A percentile compares a stretch with the other conserved stretches of the same genome.
Evolutionary conservation across 257 asterid species (phyloP).

Genomic region (Cynanchum wilfordii): DNA sequence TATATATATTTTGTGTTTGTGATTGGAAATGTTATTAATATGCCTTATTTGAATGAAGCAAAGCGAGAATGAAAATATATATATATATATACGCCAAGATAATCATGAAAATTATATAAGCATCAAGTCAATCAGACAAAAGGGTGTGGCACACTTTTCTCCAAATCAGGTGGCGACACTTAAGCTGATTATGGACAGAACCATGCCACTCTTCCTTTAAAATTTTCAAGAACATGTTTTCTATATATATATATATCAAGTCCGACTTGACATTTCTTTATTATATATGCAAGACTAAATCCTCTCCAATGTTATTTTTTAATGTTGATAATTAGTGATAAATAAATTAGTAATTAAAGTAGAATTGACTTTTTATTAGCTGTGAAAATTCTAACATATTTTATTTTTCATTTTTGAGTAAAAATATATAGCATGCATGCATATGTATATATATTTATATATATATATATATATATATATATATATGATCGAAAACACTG

Average conservation of each 20-base stretch:
- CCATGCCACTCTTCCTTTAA: conserved; percentile 3
- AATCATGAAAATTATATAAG: neutral
- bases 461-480: too few species aligned
- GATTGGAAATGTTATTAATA: neutral
- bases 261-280: conserved; percentile 13
- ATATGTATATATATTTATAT: too few species aligned
- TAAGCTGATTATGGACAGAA: conserved; percentile 4
- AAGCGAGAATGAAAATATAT: neutral
- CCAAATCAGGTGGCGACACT: conserved; percentile 26
- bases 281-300: neutral
- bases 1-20: too few species aligned
- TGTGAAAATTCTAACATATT: too few species aligned
- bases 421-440: too few species aligned
- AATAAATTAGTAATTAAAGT: too few species aligned
- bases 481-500: too few species aligned
- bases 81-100: too few species aligned
- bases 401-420: too few species aligned
- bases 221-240: conserved; percentile 14
- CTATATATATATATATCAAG: neutral
- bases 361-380: too few species aligned
- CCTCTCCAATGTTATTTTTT: too few species aligned
- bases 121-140: conserved; percentile 13
- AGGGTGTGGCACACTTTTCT: conserved; percentile 12
- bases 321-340: too few species aligned
- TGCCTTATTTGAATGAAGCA: neutral